A percentile compares a stretch with the other conserved stretches of the same genome.
Conservation (phyloP, 306 rosid genomes). For the Boehmeria nivea region DNA sequence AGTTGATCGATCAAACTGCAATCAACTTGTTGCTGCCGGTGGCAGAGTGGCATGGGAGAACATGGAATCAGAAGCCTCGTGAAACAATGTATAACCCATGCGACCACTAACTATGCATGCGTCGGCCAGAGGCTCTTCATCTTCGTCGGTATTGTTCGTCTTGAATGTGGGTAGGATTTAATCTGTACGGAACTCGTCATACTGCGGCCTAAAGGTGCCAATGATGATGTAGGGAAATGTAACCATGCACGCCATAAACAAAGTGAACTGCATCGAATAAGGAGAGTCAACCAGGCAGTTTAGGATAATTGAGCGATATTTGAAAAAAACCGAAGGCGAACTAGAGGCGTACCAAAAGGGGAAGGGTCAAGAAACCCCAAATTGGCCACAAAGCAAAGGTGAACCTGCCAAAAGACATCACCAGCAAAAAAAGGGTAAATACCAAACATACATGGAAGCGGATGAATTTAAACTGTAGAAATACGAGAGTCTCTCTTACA, state of each 20-base stretch:
- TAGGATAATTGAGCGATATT: not conserved
- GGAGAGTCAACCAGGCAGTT: constrained; percentile 24
- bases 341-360: constrained; percentile 69
- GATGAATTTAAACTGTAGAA: not conserved
- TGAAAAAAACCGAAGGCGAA: constrained; percentile 5
- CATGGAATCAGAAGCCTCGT: constrained; percentile 31
- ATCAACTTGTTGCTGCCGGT: constrained; percentile 30
- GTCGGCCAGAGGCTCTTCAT: constrained; percentile 48
- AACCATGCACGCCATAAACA: constrained; percentile 96
- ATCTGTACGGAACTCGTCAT: constrained; percentile 77
- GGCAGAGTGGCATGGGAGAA: constrained; percentile 15
- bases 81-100: constrained; percentile 30
- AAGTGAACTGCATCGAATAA: constrained; percentile 70
- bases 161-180: constrained; percentile 37
- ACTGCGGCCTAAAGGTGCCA: constrained; percentile 63
- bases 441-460: not conserved
- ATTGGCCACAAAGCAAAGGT: constrained; percentile 95
- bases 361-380: constrained; percentile 87
- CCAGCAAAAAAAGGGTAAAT: constrained; percentile 28
- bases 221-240: constrained; percentile 68
- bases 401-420: constrained; percentile 37
- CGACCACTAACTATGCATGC: constrained; percentile 23
- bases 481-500: constrained; percentile 46
- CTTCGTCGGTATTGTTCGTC: constrained; percentile 54
- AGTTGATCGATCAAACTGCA: constrained; percentile 30